Percentiles rank a stretch among this genome's conserved stretches.
These are phyloP conservation scores for Flaveria floridana DNA, from an alignment of 140 eudicot species.

Conservation along the genomic window DNA sequence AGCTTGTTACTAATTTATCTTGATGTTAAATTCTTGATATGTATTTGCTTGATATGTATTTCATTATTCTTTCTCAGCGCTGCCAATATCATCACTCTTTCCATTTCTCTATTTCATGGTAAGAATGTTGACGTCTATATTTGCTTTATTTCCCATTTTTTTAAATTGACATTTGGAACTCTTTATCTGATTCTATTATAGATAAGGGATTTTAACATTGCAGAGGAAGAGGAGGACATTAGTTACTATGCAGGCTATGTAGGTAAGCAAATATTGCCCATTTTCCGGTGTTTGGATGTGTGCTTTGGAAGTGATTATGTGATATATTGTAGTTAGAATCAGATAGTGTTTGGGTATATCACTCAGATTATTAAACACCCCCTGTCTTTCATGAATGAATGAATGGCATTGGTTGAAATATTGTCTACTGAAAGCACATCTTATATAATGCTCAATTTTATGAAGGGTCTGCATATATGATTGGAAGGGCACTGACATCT, in stretches of 20 bases:
- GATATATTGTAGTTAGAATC: not conserved
- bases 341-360: not conserved
- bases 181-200: constrained; percentile 29
- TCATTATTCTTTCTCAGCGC: constrained; percentile 50
- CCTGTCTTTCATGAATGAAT: constrained; percentile 5
- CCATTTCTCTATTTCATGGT: constrained; percentile 92
- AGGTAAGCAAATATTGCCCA: constrained; percentile 44
- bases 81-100: constrained; percentile 83
- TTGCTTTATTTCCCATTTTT: not conserved
- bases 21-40: not conserved
- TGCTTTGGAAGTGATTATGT: constrained; percentile 6
- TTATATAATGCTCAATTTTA: constrained; percentile 20
- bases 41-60: constrained; percentile 19
- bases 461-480: constrained; percentile 85
- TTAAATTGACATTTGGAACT: not conserved
- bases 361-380: not conserved
- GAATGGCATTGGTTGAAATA: not conserved
- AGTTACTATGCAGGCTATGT: constrained; percentile 91
- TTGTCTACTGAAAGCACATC: not conserved
- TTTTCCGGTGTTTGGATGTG: not conserved
- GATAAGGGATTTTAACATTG: constrained; percentile 75
- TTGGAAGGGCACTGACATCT: constrained; percentile 88
- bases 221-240: constrained; percentile 71
- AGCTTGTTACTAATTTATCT: not conserved
- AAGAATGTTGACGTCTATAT: constrained; percentile 22